These are phyloP conservation scores for Prunella vulgaris DNA, from an alignment of 257 asterid species.

Conservation along the genomic window DNA sequence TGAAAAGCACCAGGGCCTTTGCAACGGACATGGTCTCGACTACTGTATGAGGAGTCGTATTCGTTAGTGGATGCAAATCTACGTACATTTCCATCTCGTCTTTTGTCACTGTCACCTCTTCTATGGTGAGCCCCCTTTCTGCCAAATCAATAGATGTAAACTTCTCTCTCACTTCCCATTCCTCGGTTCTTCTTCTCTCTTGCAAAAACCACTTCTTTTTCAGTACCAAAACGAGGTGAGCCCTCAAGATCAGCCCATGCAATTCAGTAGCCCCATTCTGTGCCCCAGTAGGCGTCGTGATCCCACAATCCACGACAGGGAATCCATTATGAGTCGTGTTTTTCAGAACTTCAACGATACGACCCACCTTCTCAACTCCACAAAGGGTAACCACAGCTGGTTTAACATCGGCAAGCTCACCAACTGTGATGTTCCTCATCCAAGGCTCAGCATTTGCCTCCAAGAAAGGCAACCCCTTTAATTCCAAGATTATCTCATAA, in stretches of 20 bases:
- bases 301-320: slow-evolving; percentile 58
- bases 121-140: slow-evolving; percentile 57
- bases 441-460: slow-evolving; percentile 89
- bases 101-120: slow-evolving; percentile 53
- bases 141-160: slow-evolving; percentile 75
- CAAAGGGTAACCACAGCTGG: slow-evolving; percentile 53
- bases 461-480: slow-evolving; percentile 90
- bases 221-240: slow-evolving; percentile 66
- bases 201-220: slow-evolving; percentile 81
- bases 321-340: slow-evolving; percentile 85
- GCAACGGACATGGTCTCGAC: slow-evolving; percentile 80
- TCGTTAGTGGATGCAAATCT: slow-evolving; percentile 76
- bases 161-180: slow-evolving; percentile 74
- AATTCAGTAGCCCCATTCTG: slow-evolving; percentile 45
- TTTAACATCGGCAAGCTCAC: slow-evolving; percentile 74
- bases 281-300: slow-evolving; percentile 28
- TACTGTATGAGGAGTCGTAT: slow-evolving; percentile 71
- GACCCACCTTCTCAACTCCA: slow-evolving; percentile 74
- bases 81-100: slow-evolving; percentile 84
- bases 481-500: slow-evolving; percentile 78
- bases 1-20: slow-evolving; percentile 74
- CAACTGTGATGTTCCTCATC: slow-evolving; percentile 92
- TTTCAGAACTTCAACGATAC: slow-evolving; percentile 61
- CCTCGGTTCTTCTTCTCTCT: slow-evolving; percentile 64
- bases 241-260: slow-evolving; percentile 73